Percentiles rank a stretch among this genome's conserved stretches.
Conservation (phyloP, 108 stramenopile genomes). For the Ochromonas danica region DNA sequence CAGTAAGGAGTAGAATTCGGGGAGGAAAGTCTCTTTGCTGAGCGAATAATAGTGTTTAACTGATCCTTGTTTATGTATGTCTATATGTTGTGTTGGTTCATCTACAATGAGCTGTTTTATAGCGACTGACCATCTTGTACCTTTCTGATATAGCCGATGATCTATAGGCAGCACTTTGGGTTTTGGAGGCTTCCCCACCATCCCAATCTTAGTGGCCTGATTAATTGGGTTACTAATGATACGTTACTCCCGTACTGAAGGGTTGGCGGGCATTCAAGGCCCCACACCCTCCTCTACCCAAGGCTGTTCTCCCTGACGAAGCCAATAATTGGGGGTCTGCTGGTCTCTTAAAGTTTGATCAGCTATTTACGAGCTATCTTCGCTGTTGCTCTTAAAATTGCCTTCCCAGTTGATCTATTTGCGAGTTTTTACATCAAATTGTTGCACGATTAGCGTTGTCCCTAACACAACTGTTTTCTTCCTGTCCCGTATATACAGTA, state of each 20-base stretch:
- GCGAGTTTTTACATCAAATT: no score
- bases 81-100: not conserved
- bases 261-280: not conserved
- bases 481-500: no score
- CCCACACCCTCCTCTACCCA: not conserved
- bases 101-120: no score
- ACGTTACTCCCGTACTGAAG: not conserved
- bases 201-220: not conserved
- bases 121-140: no score
- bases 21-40: no score
- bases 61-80: not conserved
- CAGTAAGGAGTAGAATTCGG: not conserved
- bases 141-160: no score
- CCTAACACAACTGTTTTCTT: no score
- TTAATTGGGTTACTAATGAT: not conserved
- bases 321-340: not conserved
- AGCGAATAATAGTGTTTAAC: not conserved
- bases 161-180: no score
- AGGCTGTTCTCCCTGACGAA: not conserved
- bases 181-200: no score
- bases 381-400: not conserved
- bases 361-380: not conserved
- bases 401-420: not conserved
- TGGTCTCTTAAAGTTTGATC: conserved; percentile 23
- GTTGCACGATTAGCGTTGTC: no score